Percentiles rank a stretch among this genome's conserved stretches.
Conservation (phyloP, 768 basidiomycete genomes). For the Leccinum boreale region DNA sequence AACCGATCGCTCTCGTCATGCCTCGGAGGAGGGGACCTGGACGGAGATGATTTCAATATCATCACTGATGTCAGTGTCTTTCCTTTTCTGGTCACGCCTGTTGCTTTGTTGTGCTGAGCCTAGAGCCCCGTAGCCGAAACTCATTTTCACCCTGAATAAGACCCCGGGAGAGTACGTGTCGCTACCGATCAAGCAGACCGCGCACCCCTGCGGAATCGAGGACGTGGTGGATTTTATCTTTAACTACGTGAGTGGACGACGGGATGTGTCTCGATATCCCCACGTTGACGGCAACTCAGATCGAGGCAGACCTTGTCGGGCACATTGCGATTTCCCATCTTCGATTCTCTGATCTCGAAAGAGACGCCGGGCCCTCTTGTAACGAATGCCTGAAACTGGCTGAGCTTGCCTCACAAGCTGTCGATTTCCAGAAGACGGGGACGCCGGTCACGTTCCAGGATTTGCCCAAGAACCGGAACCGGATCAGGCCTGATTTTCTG, state of each 20-base stretch:
- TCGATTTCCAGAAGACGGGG: slow-evolving; percentile 48
- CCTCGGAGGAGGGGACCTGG: slow-evolving; percentile 53
- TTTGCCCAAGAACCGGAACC: slow-evolving; percentile 30
- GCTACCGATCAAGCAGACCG: slow-evolving; percentile 33
- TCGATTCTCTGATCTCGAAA: slow-evolving; percentile 40
- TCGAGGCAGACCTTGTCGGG: slow-evolving; percentile 40
- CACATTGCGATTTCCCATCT: slow-evolving; percentile 43
- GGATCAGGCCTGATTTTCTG: slow-evolving; percentile 41
- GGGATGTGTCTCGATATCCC: not conserved
- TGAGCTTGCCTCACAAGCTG: slow-evolving; percentile 44
- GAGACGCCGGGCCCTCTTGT: slow-evolving; percentile 25
- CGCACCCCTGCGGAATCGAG: slow-evolving; percentile 32
- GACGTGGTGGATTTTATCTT: slow-evolving; percentile 49
- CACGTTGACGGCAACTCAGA: slow-evolving; percentile 15
- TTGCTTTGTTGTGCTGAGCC: slow-evolving; percentile 6
- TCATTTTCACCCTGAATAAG: slow-evolving; percentile 24
- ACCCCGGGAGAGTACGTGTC: slow-evolving; percentile 40
- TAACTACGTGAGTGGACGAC: slow-evolving; percentile 37
- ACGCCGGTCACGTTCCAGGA: slow-evolving; percentile 35
- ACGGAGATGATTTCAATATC: slow-evolving; percentile 52
- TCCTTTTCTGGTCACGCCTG: not conserved
- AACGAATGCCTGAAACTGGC: slow-evolving; percentile 40
- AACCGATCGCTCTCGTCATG: slow-evolving; percentile 42
- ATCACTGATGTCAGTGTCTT: slow-evolving; percentile 38
- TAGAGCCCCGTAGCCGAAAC: slow-evolving; percentile 23